Percentiles rank a stretch among this genome's conserved stretches.
Conservation (phyloP, 2,329 filamentous ascomycete genomes). For the Pyrenophora seminiperda region DNA sequence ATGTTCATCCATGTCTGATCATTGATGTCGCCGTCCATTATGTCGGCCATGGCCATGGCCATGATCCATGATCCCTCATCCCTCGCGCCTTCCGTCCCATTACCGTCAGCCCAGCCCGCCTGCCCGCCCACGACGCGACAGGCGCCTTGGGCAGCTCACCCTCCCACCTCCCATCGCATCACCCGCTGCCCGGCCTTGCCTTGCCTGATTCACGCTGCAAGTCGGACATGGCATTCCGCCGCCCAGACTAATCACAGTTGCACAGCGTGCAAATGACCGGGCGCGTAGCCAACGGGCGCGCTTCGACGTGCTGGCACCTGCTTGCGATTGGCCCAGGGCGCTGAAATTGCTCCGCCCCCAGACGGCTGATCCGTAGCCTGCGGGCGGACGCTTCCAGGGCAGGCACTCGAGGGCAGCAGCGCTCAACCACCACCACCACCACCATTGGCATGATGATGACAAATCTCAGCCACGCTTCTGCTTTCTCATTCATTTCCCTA, state of each 20-base stretch:
- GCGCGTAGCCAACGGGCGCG: constrained; percentile 42
- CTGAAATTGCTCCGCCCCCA: constrained; percentile 30
- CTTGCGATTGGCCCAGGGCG: constrained; percentile 22
- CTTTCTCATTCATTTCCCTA: background rate
- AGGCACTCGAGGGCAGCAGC: background rate
- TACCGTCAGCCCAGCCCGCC: background rate
- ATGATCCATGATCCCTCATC: too few species aligned
- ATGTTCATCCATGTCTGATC: too few species aligned
- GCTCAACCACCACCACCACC: background rate
- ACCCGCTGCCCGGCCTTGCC: background rate
- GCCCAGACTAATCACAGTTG: constrained; percentile 40
- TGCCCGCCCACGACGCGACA: background rate
- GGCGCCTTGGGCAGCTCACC: background rate
- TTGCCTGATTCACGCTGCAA: constrained; percentile 4
- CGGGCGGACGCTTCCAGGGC: constrained; percentile 3
- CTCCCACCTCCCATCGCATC: background rate
- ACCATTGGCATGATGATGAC: background rate
- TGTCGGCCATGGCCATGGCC: too few species aligned
- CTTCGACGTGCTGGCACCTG: constrained; percentile 15
- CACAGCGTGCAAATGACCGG: constrained; percentile 23
- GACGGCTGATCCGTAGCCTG: constrained; percentile 1
- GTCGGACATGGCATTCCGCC: constrained; percentile 19
- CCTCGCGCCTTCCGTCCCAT: constrained; percentile 2
- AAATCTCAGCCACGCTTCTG: background rate
- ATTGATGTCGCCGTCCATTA: too few species aligned